A percentile compares a stretch with the other conserved stretches of the same genome.
phyloP scores from a whole-genome alignment of 345 rosid species.

The Rhodamnia argentea region DNA sequence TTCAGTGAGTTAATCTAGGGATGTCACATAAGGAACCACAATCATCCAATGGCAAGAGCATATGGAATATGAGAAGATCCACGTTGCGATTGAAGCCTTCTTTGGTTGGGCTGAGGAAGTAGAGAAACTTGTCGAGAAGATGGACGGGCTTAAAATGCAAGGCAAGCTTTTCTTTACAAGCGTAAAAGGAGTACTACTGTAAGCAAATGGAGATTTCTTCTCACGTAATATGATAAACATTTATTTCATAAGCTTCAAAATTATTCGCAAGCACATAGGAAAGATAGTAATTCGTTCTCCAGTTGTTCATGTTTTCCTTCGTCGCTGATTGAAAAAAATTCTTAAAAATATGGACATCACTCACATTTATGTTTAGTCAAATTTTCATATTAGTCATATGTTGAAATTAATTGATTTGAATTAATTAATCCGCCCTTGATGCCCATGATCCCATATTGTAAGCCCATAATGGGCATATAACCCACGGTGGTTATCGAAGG shows the following conservation, averaged over 20 bases:
- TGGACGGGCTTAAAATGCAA: not conserved
- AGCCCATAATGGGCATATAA: too few relatives aligned
- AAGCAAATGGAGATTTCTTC: not conserved
- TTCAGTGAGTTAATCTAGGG: too few relatives aligned
- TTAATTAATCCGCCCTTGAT: too few relatives aligned
- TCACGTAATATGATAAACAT: not conserved
- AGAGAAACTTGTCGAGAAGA: not conserved
- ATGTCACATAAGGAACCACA: not conserved
- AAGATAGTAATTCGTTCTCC: not conserved
- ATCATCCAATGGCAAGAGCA: not conserved
- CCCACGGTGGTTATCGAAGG: too few relatives aligned
- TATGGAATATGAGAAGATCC: not conserved
- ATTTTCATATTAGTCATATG: too few relatives aligned
- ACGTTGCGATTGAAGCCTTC: not conserved
- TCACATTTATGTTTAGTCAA: too few relatives aligned
- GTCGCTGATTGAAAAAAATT: not conserved
- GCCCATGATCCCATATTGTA: too few relatives aligned
- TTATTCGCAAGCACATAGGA: fast-evolving
- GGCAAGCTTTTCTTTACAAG: not conserved
- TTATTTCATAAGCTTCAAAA: not conserved
- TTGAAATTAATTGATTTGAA: too few relatives aligned
- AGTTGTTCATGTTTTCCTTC: not conserved
- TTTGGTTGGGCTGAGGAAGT: not conserved
- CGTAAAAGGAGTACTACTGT: not conserved
- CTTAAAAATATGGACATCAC: not conserved